phyloP scores from a whole-genome alignment of 345 rosid genomes.

The Pugionium dolabratum region DNA sequence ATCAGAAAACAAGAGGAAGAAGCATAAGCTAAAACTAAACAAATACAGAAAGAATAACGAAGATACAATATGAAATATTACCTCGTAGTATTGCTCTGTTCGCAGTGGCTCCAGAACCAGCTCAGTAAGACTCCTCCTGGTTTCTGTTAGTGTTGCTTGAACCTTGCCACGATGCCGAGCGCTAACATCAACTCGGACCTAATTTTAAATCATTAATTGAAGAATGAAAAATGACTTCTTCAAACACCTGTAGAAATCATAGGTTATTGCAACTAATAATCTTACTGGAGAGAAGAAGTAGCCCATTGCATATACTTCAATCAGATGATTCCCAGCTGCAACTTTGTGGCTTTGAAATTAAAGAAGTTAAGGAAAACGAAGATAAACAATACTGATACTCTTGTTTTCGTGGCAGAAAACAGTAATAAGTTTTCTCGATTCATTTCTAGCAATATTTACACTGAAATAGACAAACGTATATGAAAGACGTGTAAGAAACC shows the following conservation, averaged over 20 bases:
- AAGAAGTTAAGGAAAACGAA: constrained; percentile 53
- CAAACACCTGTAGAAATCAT: constrained; percentile 1
- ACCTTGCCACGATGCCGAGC: constrained; percentile 93
- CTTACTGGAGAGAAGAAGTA: constrained; percentile 95
- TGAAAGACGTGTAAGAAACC: constrained; percentile 2
- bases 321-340: constrained; percentile 92
- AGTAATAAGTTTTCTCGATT: not conserved
- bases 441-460: not conserved
- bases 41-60: constrained; percentile 8
- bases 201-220: constrained; percentile 27
- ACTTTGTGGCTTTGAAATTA: constrained; percentile 66
- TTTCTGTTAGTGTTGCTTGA: constrained; percentile 94
- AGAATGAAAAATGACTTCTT: constrained; percentile 6
- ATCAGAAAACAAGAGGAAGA: constrained; percentile 29
- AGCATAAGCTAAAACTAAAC: constrained; percentile 24
- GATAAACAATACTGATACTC: constrained; percentile 7
- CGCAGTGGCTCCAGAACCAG: constrained; percentile 80
- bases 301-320: constrained; percentile 86
- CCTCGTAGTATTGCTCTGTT: constrained; percentile 91
- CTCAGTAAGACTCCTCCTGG: constrained; percentile 80
- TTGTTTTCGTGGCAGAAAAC: constrained; percentile 3
- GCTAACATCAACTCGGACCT: constrained; percentile 98
- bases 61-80: constrained; percentile 31
- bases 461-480: not conserved
- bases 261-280: constrained; percentile 12